Conservation (phyloP, 345 rosid genomes). For the Raphanus raphanistrum region DNA sequence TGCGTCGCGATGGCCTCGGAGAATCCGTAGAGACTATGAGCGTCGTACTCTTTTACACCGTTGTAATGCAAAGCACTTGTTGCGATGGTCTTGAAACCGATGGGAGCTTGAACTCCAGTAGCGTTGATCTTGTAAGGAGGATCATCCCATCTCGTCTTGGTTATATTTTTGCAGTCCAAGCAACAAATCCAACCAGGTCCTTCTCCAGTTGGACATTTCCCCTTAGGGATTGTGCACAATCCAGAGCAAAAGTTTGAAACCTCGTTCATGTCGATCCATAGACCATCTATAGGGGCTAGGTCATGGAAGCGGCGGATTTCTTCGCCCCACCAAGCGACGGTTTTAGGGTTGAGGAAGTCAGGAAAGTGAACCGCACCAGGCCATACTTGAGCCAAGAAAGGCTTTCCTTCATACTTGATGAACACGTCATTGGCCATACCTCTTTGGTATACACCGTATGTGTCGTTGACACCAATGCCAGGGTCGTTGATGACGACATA, state of each 20-base stretch:
- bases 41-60: constrained; percentile 86
- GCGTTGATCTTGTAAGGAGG: constrained; percentile 98
- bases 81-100: constrained; percentile 92
- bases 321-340: constrained; percentile 89
- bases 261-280: constrained; percentile 98
- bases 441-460: constrained; percentile 76
- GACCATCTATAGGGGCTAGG: constrained; percentile 82
- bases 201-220: constrained; percentile 21
- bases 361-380: constrained; percentile 96
- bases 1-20: constrained; percentile 87
- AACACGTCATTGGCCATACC: constrained; percentile 80
- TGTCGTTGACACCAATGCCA: constrained; percentile 71
- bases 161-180: constrained; percentile 95
- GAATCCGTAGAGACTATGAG: constrained; percentile 91
- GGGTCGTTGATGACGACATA: constrained; percentile 81
- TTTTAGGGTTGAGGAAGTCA: constrained; percentile 93
- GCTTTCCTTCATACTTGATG: constrained; percentile 83
- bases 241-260: constrained; percentile 91
- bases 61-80: constrained; percentile 91
- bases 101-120: constrained; percentile 62
- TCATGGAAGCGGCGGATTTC: constrained; percentile 86
- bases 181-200: constrained; percentile 96
- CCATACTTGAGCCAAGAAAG: constrained; percentile 94
- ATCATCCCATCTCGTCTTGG: constrained; percentile 81
- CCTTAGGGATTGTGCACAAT: constrained; percentile 64